These are phyloP conservation scores for Nicotiana tomentosiformis DNA, from an alignment of 257 asterid genomes.

Conservation along the genomic window DNA sequence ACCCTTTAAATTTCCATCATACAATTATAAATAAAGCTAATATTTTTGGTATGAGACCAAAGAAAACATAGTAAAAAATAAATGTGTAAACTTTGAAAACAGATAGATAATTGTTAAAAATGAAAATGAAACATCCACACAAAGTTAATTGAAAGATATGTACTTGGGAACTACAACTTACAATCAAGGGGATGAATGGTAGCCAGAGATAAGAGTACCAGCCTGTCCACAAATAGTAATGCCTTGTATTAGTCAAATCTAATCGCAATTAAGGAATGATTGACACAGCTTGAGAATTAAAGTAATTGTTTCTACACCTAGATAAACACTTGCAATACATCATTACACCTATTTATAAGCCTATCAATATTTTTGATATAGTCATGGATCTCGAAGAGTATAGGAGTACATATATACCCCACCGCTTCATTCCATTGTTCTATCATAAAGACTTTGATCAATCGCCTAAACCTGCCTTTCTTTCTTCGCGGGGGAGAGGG, in stretches of 20 bases:
- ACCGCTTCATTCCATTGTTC: too few relatives aligned
- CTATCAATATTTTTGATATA: too few relatives aligned
- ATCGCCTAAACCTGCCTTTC: too few relatives aligned
- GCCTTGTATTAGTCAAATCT: neutral
- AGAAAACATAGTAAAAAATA: neutral
- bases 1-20: neutral
- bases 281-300: neutral
- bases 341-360: too few relatives aligned
- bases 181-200: constrained; percentile 81
- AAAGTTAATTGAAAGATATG: neutral
- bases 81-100: neutral
- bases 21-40: neutral
- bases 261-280: neutral
- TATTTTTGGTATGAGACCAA: neutral
- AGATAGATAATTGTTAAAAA: neutral
- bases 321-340: neutral
- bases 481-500: too few relatives aligned
- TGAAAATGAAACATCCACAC: neutral
- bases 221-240: constrained; percentile 40
- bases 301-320: neutral
- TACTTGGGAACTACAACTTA: constrained; percentile 30
- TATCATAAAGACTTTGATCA: too few relatives aligned
- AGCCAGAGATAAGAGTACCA: constrained; percentile 85
- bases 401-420: too few relatives aligned
- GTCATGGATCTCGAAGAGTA: too few relatives aligned